Evolutionary conservation across 225 moss, liverwort and hornwort genomes (phyloP).

Genomic region (Bryum argenteum): DNA sequence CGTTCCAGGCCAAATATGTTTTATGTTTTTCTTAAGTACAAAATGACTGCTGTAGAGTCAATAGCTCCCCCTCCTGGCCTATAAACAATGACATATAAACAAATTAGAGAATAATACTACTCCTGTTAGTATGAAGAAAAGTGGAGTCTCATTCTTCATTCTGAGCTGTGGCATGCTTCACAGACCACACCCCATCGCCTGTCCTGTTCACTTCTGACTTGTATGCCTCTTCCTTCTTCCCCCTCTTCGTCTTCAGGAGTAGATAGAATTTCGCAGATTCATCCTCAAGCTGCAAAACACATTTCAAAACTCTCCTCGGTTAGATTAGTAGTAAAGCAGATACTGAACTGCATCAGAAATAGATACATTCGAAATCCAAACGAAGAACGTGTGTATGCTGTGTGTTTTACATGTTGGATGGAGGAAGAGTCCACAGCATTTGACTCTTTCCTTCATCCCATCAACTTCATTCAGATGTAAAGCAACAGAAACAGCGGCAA

Average conservation of each 20-base stretch:
- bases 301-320: neutral
- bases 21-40: conserved; percentile 18
- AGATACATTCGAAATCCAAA: too few relatives aligned
- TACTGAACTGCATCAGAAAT: too few relatives aligned
- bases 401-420: too few relatives aligned
- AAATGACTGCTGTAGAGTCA: conserved; percentile 12
- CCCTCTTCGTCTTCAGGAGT: conserved; percentile 60
- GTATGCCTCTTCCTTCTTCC: conserved; percentile 42
- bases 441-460: too few relatives aligned
- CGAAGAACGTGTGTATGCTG: too few relatives aligned
- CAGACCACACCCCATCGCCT: conserved; percentile 55
- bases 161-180: conserved; percentile 49
- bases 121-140: neutral
- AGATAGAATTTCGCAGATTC: conserved; percentile 41
- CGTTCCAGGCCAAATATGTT: conserved; percentile 20
- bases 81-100: conserved; percentile 39
- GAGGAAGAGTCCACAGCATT: too few relatives aligned
- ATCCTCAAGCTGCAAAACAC: conserved; percentile 44
- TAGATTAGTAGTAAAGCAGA: neutral
- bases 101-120: conserved; percentile 21
- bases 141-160: conserved; percentile 2
- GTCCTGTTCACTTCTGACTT: conserved; percentile 54
- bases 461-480: too few relatives aligned
- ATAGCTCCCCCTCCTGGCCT: conserved; percentile 14
- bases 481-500: too few relatives aligned